A percentile compares a stretch with the other conserved stretches of the same genome.
phyloP scores from a whole-genome alignment of 441 rosid genomes.

The Gossypium aridum region DNA sequence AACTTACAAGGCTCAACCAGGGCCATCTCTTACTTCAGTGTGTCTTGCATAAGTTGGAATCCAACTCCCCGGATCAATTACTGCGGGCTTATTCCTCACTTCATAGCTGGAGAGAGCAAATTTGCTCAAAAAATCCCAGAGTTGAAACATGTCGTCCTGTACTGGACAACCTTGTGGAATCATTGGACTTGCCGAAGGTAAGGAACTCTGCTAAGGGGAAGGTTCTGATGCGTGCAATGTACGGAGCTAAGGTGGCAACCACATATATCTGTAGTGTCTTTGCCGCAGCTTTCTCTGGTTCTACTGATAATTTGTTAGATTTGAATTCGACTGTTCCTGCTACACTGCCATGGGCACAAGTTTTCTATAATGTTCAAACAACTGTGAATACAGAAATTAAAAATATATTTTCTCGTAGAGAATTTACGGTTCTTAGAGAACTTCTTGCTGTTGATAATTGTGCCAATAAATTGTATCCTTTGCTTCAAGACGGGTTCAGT shows the following conservation, averaged over 20 bases:
- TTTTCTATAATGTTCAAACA: constrained; percentile 50
- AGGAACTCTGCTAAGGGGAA: constrained; percentile 86
- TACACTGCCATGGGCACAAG: constrained; percentile 50
- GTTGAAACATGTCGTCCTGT: constrained; percentile 47
- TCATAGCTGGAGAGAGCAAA: constrained; percentile 60
- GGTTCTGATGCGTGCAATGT: constrained; percentile 80
- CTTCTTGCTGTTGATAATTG: constrained; percentile 46
- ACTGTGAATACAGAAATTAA: constrained; percentile 41
- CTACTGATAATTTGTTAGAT: constrained; percentile 43
- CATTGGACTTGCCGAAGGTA: constrained; percentile 73
- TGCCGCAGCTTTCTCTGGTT: constrained; percentile 69
- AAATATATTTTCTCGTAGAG: constrained; percentile 29
- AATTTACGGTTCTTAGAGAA: constrained; percentile 49
- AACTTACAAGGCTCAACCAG: constrained; percentile 69
- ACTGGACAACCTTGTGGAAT: constrained; percentile 42
- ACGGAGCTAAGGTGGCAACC: constrained; percentile 78
- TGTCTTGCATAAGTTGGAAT: constrained; percentile 56
- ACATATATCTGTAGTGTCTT: constrained; percentile 61
- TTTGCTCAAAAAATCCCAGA: constrained; percentile 53
- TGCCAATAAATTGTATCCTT: constrained; percentile 45
- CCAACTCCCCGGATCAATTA: constrained; percentile 37
- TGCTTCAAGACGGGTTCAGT: constrained; percentile 38
- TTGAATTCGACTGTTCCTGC: constrained; percentile 37
- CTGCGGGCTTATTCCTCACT: constrained; percentile 52
- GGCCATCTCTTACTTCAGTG: constrained; percentile 83